These are phyloP conservation scores for Hericium rajendrae DNA, from an alignment of 768 basidiomycete species.

Conservation along the genomic window DNA sequence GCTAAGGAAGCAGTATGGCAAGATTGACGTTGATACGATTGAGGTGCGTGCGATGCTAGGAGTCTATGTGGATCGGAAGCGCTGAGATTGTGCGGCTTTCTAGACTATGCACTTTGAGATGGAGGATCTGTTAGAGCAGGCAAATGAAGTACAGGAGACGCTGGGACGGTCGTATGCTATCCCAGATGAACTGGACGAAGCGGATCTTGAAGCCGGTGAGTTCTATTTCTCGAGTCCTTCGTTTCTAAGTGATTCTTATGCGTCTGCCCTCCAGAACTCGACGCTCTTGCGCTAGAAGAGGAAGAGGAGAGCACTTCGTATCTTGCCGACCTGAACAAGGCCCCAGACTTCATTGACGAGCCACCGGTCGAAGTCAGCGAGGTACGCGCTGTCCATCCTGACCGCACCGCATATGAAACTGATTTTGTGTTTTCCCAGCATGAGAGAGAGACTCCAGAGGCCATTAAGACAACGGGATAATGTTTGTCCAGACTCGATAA, in stretches of 20 bases:
- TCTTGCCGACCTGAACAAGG: slow-evolving; percentile 74
- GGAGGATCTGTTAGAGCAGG: slow-evolving; percentile 94
- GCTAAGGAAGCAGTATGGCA: slow-evolving; percentile 92
- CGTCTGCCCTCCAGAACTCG: slow-evolving; percentile 60
- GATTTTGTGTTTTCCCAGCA: background rate
- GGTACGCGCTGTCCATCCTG: slow-evolving; percentile 28
- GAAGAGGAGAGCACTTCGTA: slow-evolving; percentile 91
- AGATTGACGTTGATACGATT: slow-evolving; percentile 96
- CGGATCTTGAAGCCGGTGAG: slow-evolving; percentile 90
- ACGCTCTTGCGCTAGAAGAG: slow-evolving; percentile 84
- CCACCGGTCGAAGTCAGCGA: slow-evolving; percentile 63
- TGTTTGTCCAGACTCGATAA: too few species aligned
- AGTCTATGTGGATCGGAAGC: background rate
- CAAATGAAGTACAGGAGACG: slow-evolving; percentile 95
- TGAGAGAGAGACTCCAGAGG: background rate
- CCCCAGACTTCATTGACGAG: slow-evolving; percentile 89
- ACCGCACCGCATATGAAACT: background rate
- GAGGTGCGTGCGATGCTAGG: slow-evolving; percentile 48
- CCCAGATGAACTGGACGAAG: slow-evolving; percentile 96
- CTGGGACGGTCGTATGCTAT: slow-evolving; percentile 90
- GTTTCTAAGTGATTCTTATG: background rate
- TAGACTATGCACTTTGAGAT: slow-evolving; percentile 96
- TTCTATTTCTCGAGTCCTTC: slow-evolving; percentile 3
- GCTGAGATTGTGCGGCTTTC: background rate
- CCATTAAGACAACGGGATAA: background rate